Percentiles rank a stretch among this genome's conserved stretches.
These are phyloP conservation scores for Chalciporus piperatus DNA, from an alignment of 768 basidiomycete genomes.

Conservation along the genomic window DNA sequence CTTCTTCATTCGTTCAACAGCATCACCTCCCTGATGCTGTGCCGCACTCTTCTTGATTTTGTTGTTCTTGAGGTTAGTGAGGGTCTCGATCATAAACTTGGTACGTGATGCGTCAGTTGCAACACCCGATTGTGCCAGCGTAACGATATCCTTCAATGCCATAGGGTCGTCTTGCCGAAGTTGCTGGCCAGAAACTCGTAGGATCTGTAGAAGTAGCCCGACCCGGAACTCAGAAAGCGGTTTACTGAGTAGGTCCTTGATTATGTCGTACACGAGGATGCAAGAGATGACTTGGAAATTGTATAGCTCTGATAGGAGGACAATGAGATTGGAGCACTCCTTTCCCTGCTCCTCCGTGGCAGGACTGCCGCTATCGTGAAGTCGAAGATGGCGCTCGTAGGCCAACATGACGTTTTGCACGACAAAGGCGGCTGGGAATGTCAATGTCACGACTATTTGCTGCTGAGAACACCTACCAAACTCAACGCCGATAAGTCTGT, in stretches of 20 bases:
- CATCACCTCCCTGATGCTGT: conserved; percentile 70
- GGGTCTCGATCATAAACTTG: conserved; percentile 92
- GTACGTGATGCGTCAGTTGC: conserved; percentile 70
- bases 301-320: conserved; percentile 88
- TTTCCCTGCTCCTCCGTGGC: conserved; percentile 57
- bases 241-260: conserved; percentile 66
- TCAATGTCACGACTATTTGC: background rate
- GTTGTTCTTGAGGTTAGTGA: conserved; percentile 91
- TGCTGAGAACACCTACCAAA: conserved; percentile 60
- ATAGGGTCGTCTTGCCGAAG: conserved; percentile 89
- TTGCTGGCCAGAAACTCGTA: conserved; percentile 88
- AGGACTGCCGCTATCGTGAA: conserved; percentile 22
- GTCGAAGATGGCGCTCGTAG: conserved; percentile 59
- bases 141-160: conserved; percentile 87
- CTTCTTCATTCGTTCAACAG: conserved; percentile 86
- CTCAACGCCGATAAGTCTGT: conserved; percentile 81
- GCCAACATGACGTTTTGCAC: conserved; percentile 66
- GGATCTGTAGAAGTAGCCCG: conserved; percentile 82
- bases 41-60: conserved; percentile 65
- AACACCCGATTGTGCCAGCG: conserved; percentile 73
- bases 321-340: conserved; percentile 84
- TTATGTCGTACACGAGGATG: conserved; percentile 85
- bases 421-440: conserved; percentile 69
- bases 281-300: conserved; percentile 94
- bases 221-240: conserved; percentile 76